phyloP scores from a whole-genome alignment of 2,329 filamentous ascomycete species.

The Coniella lustricola region DNA sequence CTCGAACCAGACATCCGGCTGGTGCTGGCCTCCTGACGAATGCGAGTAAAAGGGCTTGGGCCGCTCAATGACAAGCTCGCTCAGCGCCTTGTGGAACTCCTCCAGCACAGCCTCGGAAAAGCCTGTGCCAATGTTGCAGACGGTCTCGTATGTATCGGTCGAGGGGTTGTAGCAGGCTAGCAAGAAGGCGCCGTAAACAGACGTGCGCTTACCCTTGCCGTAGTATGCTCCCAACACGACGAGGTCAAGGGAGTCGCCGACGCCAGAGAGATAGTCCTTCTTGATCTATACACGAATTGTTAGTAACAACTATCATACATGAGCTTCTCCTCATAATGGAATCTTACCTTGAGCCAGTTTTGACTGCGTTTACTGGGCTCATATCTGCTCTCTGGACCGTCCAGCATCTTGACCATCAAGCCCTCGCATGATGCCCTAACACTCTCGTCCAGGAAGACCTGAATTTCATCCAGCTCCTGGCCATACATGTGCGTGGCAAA shows the following conservation, averaged over 20 bases:
- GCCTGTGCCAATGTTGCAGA: constrained; percentile 97
- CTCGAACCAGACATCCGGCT: constrained; percentile 98
- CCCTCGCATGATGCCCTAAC: constrained; percentile 96
- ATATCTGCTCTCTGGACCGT: constrained; percentile 86
- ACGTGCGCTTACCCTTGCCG: constrained; percentile 91
- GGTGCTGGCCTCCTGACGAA: constrained; percentile 75
- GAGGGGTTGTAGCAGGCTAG: constrained; percentile 84
- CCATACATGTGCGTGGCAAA: constrained; percentile 85
- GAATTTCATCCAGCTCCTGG: constrained; percentile 87
- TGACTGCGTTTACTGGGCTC: constrained; percentile 93
- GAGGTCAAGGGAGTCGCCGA: constrained; percentile 92
- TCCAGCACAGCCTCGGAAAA: constrained; percentile 95
- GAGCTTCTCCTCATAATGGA: no score
- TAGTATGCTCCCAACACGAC: constrained; percentile 93
- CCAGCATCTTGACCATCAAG: constrained; percentile 99
- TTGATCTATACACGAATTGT: constrained; percentile 59
- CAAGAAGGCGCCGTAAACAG: constrained; percentile 91
- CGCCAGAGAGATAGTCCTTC: constrained; percentile 91
- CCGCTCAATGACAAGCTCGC: constrained; percentile 72
- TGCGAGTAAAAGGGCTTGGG: constrained; percentile 94
- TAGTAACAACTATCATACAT: no score
- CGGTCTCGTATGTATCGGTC: constrained; percentile 80
- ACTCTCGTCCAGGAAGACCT: constrained; percentile 84
- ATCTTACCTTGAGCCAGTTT: constrained; percentile 86
- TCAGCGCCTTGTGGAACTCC: constrained; percentile 70